Evolutionary conservation across 495 filamentous ascomycete genomes (phyloP).

Genomic region (Mytilinidion resinicola): DNA sequence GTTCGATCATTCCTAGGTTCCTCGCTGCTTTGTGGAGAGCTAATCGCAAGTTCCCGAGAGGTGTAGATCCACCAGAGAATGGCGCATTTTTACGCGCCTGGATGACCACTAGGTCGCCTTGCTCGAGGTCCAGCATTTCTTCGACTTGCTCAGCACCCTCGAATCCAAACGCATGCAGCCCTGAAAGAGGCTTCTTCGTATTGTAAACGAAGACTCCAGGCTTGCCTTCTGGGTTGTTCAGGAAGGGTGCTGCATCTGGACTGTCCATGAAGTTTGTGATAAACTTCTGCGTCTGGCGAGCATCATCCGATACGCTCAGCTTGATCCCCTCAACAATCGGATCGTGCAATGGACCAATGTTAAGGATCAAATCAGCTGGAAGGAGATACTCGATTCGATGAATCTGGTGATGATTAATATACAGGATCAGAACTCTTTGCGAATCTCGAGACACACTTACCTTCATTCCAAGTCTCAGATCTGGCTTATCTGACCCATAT

Average conservation of each 20-base stretch:
- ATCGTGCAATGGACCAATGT: conserved; percentile 57
- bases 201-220: conserved; percentile 74
- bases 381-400: conserved; percentile 55
- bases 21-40: conserved; percentile 64
- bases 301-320: conserved; percentile 45
- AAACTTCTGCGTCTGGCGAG: conserved; percentile 50
- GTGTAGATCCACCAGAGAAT: conserved; percentile 64
- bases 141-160: conserved; percentile 58
- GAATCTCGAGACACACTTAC: conserved; percentile 32
- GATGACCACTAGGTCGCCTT: conserved; percentile 72
- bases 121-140: conserved; percentile 46
- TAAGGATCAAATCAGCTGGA: conserved; percentile 58
- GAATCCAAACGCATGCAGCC: conserved; percentile 67
- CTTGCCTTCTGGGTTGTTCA: conserved; percentile 58
- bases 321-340: conserved; percentile 69
- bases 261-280: conserved; percentile 62
- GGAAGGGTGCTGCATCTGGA: conserved; percentile 54
- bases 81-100: conserved; percentile 65
- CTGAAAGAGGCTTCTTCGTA: conserved; percentile 59
- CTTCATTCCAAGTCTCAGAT: conserved; percentile 58
- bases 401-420: conserved; percentile 46
- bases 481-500: conserved; percentile 90
- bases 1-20: conserved; percentile 48
- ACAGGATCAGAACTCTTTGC: neutral
- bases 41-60: conserved; percentile 69